Base-by-base conservation (phyloP, 768 basidiomycete genomes). In the Cystofilobasidium capitatum region DNA sequence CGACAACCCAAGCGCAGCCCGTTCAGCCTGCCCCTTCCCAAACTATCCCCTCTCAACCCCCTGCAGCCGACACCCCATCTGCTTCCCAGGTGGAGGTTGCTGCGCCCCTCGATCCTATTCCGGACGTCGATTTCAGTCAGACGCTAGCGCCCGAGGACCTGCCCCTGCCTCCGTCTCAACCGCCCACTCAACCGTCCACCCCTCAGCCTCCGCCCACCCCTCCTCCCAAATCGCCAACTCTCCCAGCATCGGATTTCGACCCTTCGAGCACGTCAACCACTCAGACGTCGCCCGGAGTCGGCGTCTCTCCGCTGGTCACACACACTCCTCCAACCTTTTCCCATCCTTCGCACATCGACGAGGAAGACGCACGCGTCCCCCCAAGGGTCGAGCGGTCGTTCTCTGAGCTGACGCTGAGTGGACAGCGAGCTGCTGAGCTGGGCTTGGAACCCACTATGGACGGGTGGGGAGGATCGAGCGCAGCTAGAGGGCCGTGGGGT, bases 371-470 rank as follows among this genome's bases (percentile, higher is more conserved):
- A 10, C 40, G 36, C 42, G 33, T 36, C 14, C 55, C 57, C 4
- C 55, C 58, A 3, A 29, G 24, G 35, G 60, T 51, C 60, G 66
- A 60, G 36, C 37, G 60, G 5, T 62, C 66, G 8, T 68, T 68
- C 60, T 51, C 66, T 3, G 60, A 49, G 24, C 22, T 68, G 14
- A 35, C 66, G 17, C 66, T 68, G 35, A 60, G 58, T 10, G 58
- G 58, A 2, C n/a, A 20, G 22, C 35, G 37, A 10, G 37, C 58
- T 6, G 37, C 36, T 3, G 8, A 59, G 58, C 35, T 59, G 13
- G 51, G 61, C n/a, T 26, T 9, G 7, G 14, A 6, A n/a, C 40
- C 36, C 14, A 22, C n/a, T 2, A 26, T 24, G 7, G 64, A 24
- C 57, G 57, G 55, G 20, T 12, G 54, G 7, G 54, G 64, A 51